phyloP scores from a whole-genome alignment of 371 early-diverging fungal genomes.

The Mucor lusitanicus region DNA sequence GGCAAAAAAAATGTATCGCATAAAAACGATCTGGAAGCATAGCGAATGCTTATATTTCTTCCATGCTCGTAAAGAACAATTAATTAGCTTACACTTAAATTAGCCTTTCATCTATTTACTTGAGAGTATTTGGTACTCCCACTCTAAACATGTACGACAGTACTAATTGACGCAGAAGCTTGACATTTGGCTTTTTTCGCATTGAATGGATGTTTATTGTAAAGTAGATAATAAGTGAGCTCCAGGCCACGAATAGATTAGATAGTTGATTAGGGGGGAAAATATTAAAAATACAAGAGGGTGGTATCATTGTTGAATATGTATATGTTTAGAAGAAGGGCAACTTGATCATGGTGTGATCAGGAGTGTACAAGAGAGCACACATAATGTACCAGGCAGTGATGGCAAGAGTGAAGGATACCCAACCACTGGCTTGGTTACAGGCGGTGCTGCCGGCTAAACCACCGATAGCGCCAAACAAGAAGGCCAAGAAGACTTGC shows the following conservation, averaged over 20 bases:
- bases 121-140: too few relatives aligned
- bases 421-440: constrained; percentile 35
- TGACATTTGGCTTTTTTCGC: background rate
- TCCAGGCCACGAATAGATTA: background rate
- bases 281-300: background rate
- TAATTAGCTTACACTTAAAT: too few relatives aligned
- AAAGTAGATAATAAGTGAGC: background rate
- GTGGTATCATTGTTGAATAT: background rate
- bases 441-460: constrained; percentile 17
- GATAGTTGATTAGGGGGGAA: background rate
- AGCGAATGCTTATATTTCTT: too few relatives aligned
- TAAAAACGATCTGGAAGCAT: too few relatives aligned
- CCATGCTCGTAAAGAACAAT: too few relatives aligned
- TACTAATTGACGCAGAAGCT: too few relatives aligned
- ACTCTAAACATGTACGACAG: too few relatives aligned
- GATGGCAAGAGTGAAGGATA: constrained; percentile 35
- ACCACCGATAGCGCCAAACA: constrained; percentile 35
- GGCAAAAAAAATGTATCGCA: background rate
- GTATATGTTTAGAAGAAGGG: constrained; percentile 31
- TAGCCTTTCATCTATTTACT: too few relatives aligned
- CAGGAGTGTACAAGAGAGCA: constrained; percentile 38
- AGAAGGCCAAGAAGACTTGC: constrained; percentile 42
- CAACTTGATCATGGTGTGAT: constrained; percentile 31
- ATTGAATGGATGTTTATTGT: background rate
- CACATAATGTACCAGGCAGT: constrained; percentile 43